A percentile compares a stretch with the other conserved stretches of the same genome.
Conservation (phyloP, 257 asterid species). For the Echium plantagineum region DNA sequence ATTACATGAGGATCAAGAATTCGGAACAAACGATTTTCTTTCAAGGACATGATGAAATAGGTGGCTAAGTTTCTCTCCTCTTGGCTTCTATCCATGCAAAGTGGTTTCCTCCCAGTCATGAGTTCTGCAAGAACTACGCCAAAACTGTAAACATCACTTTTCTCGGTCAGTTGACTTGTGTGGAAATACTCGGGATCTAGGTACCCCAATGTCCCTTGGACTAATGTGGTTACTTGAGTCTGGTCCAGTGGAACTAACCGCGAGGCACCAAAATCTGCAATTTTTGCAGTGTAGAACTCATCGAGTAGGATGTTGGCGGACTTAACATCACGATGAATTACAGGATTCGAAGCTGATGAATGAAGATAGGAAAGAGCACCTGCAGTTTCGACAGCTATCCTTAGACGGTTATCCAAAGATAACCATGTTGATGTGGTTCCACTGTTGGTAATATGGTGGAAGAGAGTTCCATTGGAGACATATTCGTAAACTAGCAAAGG, state of each 20-base stretch:
- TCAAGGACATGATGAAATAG: constrained; percentile 26
- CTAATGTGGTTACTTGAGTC: constrained; percentile 54
- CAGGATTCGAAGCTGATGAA: constrained; percentile 49
- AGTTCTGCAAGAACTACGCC: constrained; percentile 70
- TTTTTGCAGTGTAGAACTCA: constrained; percentile 42
- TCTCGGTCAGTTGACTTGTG: constrained; percentile 54
- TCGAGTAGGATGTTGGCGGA: constrained; percentile 65
- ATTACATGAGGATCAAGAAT: constrained; percentile 44
- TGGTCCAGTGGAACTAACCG: constrained; percentile 53
- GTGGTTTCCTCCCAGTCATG: constrained; percentile 46
- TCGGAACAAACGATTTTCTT: constrained; percentile 38
- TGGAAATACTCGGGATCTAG: constrained; percentile 71
- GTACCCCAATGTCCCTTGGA: constrained; percentile 77
- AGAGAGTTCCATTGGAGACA: constrained; percentile 57
- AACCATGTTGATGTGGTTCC: constrained; percentile 31
- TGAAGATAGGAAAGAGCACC: constrained; percentile 67
- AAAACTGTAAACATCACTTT: constrained; percentile 74
- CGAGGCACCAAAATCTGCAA: constrained; percentile 78
- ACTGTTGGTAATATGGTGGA: constrained; percentile 35
- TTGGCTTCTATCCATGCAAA: constrained; percentile 30
- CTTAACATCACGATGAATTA: constrained; percentile 71
- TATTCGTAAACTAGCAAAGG: constrained; percentile 62
- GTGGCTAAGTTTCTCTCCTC: constrained; percentile 44
- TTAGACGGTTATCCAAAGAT: constrained; percentile 49
- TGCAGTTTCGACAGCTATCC: constrained; percentile 59